Evolutionary conservation across 2,329 filamentous ascomycete genomes (phyloP).

Genomic region (Phialophora macrospora): DNA sequence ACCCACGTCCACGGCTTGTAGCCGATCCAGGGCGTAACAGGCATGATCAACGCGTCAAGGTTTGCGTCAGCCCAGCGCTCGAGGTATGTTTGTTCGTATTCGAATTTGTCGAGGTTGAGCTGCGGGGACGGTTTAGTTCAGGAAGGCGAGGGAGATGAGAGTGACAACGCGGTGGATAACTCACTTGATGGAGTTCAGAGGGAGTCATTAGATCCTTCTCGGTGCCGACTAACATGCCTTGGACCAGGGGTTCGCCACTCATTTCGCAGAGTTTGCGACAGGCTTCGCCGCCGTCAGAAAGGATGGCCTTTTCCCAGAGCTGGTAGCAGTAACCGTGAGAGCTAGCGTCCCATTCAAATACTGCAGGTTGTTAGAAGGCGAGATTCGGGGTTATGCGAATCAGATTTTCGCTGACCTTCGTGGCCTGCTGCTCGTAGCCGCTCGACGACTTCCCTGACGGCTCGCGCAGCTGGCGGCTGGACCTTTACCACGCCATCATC

Average conservation of each 20-base stretch:
- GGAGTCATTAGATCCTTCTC: conserved; percentile 37
- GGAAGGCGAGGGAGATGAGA: too few relatives aligned
- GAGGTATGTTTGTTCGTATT: conserved; percentile 42
- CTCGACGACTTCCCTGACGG: conserved; percentile 54
- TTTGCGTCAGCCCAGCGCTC: conserved; percentile 42
- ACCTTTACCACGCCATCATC: conserved; percentile 67
- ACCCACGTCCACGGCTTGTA: conserved; percentile 44
- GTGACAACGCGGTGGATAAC: too few relatives aligned
- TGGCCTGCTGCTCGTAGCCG: conserved; percentile 60
- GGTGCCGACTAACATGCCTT: conserved; percentile 46
- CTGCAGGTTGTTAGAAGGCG: conserved; percentile 45
- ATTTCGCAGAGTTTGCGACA: conserved; percentile 40
- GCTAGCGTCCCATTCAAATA: conserved; percentile 43
- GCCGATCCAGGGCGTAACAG: conserved; percentile 42
- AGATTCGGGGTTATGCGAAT: neutral
- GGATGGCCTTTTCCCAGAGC: conserved; percentile 43
- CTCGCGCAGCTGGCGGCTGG: conserved; percentile 64
- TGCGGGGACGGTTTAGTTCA: too few relatives aligned
- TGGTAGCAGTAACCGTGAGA: conserved; percentile 41
- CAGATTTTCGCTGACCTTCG: neutral
- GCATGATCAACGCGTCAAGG: conserved; percentile 45
- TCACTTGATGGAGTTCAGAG: conserved; percentile 12
- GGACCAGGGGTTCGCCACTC: conserved; percentile 42
- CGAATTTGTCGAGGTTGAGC: conserved; percentile 41
- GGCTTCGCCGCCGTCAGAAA: conserved; percentile 44